Conservation (phyloP, 495 filamentous ascomycete species). For the Cenococcum geophilum region DNA sequence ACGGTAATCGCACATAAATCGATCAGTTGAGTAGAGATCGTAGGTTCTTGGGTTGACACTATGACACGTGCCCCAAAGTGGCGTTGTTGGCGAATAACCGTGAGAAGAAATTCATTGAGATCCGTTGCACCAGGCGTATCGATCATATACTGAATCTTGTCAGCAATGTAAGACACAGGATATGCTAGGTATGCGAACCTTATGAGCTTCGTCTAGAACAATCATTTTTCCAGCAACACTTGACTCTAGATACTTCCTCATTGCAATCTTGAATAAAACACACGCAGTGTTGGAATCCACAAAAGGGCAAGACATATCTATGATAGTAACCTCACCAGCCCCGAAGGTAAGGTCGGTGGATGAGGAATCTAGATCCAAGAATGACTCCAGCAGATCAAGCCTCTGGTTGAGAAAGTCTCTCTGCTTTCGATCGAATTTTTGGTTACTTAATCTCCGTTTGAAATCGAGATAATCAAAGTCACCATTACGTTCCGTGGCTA, state of each 20-base stretch:
- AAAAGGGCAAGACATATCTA: constrained; percentile 70
- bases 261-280: constrained; percentile 60
- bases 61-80: constrained; percentile 61
- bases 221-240: constrained; percentile 44
- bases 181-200: constrained; percentile 36
- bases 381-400: constrained; percentile 42
- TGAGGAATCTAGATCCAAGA: constrained; percentile 46
- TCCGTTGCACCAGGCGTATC: constrained; percentile 40
- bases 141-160: constrained; percentile 47
- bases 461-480: background rate
- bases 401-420: constrained; percentile 1
- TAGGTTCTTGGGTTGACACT: constrained; percentile 76
- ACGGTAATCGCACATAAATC: constrained; percentile 66
- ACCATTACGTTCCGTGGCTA: background rate
- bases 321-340: constrained; percentile 58
- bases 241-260: constrained; percentile 12
- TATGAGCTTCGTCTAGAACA: constrained; percentile 57
- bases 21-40: constrained; percentile 61
- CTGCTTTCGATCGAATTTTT: background rate
- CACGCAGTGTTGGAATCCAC: constrained; percentile 61
- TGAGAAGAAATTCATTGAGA: constrained; percentile 60
- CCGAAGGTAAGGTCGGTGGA: constrained; percentile 31
- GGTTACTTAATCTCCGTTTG: background rate
- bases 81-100: constrained; percentile 61
- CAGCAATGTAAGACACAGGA: background rate